A percentile compares a stretch with the other conserved stretches of the same genome.
These are phyloP conservation scores for Fraxinus sp. DNA, from an alignment of 305 asterid genomes.

Conservation along the genomic window DNA sequence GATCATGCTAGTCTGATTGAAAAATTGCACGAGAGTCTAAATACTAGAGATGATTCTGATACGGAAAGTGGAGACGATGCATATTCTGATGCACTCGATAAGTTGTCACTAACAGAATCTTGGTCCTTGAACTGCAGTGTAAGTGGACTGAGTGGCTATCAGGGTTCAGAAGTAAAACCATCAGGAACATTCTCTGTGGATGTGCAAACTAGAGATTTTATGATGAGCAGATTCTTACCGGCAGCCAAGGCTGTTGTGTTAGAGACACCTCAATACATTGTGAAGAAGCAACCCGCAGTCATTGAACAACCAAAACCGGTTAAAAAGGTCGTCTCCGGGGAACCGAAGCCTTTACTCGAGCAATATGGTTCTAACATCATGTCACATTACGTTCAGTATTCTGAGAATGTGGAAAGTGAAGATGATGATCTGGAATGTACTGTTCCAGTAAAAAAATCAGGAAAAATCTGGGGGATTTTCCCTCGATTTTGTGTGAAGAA, in stretches of 20 bases:
- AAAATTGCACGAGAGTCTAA: slow-evolving; percentile 61
- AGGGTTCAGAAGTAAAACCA: slow-evolving; percentile 45
- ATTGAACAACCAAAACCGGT: slow-evolving; percentile 43
- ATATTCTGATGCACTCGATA: slow-evolving; percentile 60
- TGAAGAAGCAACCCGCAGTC: slow-evolving; percentile 41
- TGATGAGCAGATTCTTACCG: slow-evolving; percentile 85
- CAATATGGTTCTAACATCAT: slow-evolving; percentile 34
- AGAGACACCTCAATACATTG: slow-evolving; percentile 60
- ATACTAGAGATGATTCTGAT: slow-evolving; percentile 55
- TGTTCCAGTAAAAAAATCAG: slow-evolving; percentile 47
- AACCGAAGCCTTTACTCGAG: slow-evolving; percentile 48
- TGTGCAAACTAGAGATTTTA: slow-evolving; percentile 68
- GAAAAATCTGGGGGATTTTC: slow-evolving; percentile 72
- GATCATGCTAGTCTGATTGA: slow-evolving; percentile 79
- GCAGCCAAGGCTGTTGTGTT: slow-evolving; percentile 86
- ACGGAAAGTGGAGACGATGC: slow-evolving; percentile 51
- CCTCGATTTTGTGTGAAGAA: slow-evolving; percentile 81
- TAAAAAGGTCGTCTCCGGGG: slow-evolving; percentile 48
- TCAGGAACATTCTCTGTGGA: slow-evolving; percentile 61
- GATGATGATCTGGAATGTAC: slow-evolving; percentile 38
- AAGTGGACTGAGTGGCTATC: slow-evolving; percentile 65
- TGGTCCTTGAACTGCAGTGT: slow-evolving; percentile 57
- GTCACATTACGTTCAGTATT: slow-evolving; percentile 35
- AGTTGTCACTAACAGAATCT: slow-evolving; percentile 51
- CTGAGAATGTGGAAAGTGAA: slow-evolving; percentile 55